Base-by-base conservation (phyloP, 2,329 filamentous ascomycete genomes). In the Ophiostoma pallidulum region DNA sequence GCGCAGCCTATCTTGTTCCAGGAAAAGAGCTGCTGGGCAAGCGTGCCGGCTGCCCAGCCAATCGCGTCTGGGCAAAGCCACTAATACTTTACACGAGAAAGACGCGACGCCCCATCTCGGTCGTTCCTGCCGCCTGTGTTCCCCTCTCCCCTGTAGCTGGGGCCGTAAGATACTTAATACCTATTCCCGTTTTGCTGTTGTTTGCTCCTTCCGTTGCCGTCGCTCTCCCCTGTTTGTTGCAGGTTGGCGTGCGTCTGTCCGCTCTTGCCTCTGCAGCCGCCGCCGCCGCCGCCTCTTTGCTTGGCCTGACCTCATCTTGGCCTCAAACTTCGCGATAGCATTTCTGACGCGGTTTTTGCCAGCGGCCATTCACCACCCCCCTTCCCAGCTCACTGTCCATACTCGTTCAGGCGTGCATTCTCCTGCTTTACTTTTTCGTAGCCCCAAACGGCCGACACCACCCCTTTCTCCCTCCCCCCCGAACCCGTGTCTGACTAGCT, bases 11-110 rank as follows among this genome's bases (percentile, higher is more conserved):
- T n/a, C n/a, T n/a, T n/a, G n/a, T n/a, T n/a, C n/a, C n/a, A n/a
- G n/a, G n/a, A n/a, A n/a, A n/a, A 29, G 28, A 7, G 7, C 28
- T 29, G 7, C 20, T 20, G 4, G 13, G 8, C n/a, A 7, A 18
- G 16, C 18, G 7, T 6, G 35, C 19, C 9, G 37, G 10, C 20
- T 9, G 19, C 20, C 19, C 39, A 32, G 35, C 51, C 51, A 50
- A 52, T 52, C 51, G 46, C 41, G 42, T 5, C 38, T 19, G 13
- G n/a, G 29, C 36, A 33, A 45, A 38, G 31, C 49, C 41, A 36
- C 49, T 35, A n/a, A n/a, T 45, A 51, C 51, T 53, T 51, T 53
- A 51, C 51, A 53, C 51, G 51, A 53, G 33, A 37, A 46, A 41
- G 48, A 53, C 51, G 51, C 51, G 51, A 48, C 48, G 33, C 31